A percentile compares a stretch with the other conserved stretches of the same genome.
Conservation (phyloP, 345 rosid genomes). For the Citrus reticulata region DNA sequence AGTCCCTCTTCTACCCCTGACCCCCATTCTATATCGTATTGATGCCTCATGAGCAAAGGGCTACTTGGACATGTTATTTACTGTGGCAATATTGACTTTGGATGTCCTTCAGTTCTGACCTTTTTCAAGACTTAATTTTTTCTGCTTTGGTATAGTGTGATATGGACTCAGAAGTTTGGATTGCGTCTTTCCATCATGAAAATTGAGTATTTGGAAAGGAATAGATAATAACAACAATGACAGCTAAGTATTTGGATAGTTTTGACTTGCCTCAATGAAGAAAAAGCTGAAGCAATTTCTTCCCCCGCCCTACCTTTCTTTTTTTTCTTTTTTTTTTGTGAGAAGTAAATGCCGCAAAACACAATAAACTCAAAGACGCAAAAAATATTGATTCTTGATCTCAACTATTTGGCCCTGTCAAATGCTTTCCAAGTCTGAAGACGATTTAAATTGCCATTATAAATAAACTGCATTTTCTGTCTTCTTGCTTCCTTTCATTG, state of each 20-base stretch:
- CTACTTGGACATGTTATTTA: background rate
- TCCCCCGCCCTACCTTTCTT: too few species aligned
- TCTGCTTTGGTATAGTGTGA: background rate
- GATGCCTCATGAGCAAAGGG: background rate
- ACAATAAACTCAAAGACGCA: background rate
- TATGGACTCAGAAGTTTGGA: background rate
- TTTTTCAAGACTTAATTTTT: background rate
- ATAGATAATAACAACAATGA: background rate
- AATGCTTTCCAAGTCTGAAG: background rate
- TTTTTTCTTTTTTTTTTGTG: too few species aligned
- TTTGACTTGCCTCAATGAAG: background rate
- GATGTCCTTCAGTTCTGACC: background rate
- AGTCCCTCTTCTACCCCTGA: background rate
- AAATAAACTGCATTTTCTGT: background rate
- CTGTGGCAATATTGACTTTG: background rate
- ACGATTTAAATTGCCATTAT: background rate
- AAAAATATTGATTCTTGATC: background rate
- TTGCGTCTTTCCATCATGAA: background rate
- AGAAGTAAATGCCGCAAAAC: background rate
- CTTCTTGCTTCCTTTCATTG: background rate
- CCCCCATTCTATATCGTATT: background rate
- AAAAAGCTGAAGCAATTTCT: background rate
- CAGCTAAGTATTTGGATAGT: background rate
- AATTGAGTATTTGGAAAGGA: background rate
- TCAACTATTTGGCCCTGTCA: background rate